Evolutionary conservation across 176 grass and related monocot species (phyloP).

Genomic region (Hyparrhenia diplandra): DNA sequence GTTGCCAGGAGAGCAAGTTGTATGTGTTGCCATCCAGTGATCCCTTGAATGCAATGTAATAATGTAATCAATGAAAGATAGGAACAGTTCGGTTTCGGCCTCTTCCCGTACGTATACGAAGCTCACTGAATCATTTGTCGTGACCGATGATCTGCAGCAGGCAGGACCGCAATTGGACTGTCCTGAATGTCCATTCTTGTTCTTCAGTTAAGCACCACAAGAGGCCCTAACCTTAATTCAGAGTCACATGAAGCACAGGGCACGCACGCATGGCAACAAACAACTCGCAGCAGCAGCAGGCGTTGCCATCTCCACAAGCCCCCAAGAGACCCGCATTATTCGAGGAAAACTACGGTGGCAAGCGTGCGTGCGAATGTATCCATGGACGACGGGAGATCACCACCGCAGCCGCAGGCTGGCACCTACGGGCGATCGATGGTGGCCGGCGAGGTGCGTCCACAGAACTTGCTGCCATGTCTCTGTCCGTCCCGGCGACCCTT

Average conservation of each 20-base stretch:
- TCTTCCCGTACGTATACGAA: neutral
- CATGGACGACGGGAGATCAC: neutral
- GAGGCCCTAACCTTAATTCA: neutral
- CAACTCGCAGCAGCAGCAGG: neutral
- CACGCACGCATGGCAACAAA: neutral
- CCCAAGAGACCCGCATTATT: neutral
- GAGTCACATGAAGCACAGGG: neutral
- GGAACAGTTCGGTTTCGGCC: neutral
- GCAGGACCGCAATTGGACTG: neutral
- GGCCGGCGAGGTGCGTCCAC: neutral
- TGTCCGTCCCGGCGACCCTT: slow-evolving; percentile 4
- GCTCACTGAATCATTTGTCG: neutral
- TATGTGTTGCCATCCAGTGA: neutral
- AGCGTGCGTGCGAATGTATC: neutral
- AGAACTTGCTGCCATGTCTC: neutral
- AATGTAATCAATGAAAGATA: neutral
- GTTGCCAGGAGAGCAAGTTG: neutral
- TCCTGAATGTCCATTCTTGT: neutral
- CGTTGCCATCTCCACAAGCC: slow-evolving; percentile 3
- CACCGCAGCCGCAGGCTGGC: neutral
- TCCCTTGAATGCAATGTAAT: neutral
- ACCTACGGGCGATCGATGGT: neutral
- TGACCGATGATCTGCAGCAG: neutral
- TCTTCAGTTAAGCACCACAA: neutral
- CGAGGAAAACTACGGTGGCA: neutral